phyloP scores from a whole-genome alignment of 345 rosid species.

The Aquilaria malaccensis region DNA sequence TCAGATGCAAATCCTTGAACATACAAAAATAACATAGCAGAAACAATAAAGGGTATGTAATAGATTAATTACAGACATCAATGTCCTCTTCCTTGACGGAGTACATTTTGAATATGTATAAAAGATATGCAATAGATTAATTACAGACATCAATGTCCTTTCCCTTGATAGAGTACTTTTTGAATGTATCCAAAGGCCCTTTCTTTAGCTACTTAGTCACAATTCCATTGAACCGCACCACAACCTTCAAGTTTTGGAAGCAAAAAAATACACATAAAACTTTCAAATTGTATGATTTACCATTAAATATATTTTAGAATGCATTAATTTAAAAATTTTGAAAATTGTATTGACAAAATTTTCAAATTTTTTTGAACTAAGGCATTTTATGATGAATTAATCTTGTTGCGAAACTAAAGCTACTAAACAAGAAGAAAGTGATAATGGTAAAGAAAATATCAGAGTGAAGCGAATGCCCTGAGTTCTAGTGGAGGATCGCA shows the following conservation, averaged over 20 bases:
- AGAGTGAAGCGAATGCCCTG: conserved; percentile 87
- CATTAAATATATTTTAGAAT: too few species aligned
- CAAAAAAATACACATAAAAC: not conserved
- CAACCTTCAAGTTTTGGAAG: conserved; percentile 41
- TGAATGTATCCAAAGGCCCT: conserved; percentile 87
- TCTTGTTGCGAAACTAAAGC: not conserved
- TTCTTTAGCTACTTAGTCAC: conserved; percentile 73
- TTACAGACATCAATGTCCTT: too few species aligned
- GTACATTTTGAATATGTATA: too few species aligned
- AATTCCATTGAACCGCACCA: conserved; percentile 93
- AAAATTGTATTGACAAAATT: too few species aligned
- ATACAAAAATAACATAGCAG: not conserved
- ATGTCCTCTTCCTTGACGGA: conserved; percentile 80
- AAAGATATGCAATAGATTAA: too few species aligned
- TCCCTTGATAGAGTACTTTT: conserved; percentile 24
- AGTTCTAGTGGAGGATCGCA: conserved; percentile 51
- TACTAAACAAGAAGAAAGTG: not conserved
- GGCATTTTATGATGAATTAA: not conserved
- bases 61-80: conserved; percentile 32
- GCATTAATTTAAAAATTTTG: too few species aligned
- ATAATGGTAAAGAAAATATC: conserved; percentile 18
- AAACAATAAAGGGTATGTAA: not conserved
- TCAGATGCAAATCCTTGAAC: not conserved
- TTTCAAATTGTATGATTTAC: not conserved
- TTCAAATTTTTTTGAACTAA: too few species aligned